Percentiles rank a stretch among this genome's conserved stretches.
Evolutionary conservation across 2,329 filamentous ascomycete genomes (phyloP).

Genomic region (Claviceps sp.): DNA sequence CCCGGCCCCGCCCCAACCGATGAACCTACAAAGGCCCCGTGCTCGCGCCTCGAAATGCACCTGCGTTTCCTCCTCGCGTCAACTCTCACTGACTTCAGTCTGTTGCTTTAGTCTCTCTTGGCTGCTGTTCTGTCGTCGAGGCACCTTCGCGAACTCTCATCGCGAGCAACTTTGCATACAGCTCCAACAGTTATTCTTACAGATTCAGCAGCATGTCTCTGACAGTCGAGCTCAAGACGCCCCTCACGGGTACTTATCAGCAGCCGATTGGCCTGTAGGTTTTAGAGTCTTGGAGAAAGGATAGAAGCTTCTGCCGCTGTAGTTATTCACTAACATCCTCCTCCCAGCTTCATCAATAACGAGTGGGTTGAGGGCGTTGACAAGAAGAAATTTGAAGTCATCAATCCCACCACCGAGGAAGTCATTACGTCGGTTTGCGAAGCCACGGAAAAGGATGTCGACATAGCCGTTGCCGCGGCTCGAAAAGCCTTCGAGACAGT

Average conservation of each 20-base stretch:
- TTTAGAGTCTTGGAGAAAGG: background rate
- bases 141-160: too few species aligned
- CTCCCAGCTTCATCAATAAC: slow-evolving; percentile 72
- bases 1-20: too few species aligned
- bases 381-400: slow-evolving; percentile 82
- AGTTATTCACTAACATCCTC: background rate
- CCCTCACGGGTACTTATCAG: slow-evolving; percentile 44
- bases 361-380: slow-evolving; percentile 70
- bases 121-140: too few species aligned
- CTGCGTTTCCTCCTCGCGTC: too few species aligned
- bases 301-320: background rate
- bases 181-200: background rate
- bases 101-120: too few species aligned
- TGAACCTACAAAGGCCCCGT: too few species aligned
- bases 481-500: slow-evolving; percentile 69
- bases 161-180: background rate
- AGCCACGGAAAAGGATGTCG: slow-evolving; percentile 76
- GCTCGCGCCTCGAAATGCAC: too few species aligned
- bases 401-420: slow-evolving; percentile 78
- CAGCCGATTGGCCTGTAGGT: slow-evolving; percentile 51
- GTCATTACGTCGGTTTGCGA: slow-evolving; percentile 73
- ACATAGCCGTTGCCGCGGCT: slow-evolving; percentile 70
- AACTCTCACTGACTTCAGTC: too few species aligned
- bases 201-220: slow-evolving; percentile 27
- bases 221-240: slow-evolving; percentile 53